Evolutionary conservation across 176 grass and related monocot species (phyloP).

Genomic region (Alopecurus myosuroides): DNA sequence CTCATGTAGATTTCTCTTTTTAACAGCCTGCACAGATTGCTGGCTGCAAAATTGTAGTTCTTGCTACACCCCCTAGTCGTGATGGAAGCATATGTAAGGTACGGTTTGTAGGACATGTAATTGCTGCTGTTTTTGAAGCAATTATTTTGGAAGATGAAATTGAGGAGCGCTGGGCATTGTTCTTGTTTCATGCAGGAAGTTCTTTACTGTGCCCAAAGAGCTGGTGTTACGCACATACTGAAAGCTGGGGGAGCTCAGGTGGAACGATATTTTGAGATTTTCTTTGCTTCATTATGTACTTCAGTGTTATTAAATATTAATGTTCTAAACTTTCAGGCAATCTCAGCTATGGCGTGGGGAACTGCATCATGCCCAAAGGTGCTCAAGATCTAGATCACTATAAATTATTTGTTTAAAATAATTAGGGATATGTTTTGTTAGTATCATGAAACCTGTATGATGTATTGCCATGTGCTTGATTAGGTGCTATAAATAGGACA

Average conservation of each 20-base stretch:
- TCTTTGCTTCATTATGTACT: background rate
- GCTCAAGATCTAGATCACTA: conserved; percentile 1
- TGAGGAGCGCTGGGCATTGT: background rate
- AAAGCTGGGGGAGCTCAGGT: conserved; percentile 98
- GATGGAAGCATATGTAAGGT: conserved; percentile 98
- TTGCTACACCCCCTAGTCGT: conserved; percentile 79
- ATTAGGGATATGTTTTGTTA: background rate
- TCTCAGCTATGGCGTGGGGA: conserved; percentile 97
- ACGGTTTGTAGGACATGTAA: background rate
- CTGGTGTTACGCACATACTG: conserved; percentile 92
- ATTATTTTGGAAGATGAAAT: background rate
- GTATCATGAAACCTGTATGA: background rate
- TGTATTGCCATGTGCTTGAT: background rate
- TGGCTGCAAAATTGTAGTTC: conserved; percentile 85
- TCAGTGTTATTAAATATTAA: conserved; percentile 9
- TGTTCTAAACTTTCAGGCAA: conserved; percentile 50
- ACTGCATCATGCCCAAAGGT: conserved; percentile 92
- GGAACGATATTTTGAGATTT: background rate
- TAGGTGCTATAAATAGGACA: conserved; percentile 2
- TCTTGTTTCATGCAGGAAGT: conserved; percentile 58
- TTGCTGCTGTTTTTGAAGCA: background rate
- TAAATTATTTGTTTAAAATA: background rate
- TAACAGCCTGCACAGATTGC: conserved; percentile 92
- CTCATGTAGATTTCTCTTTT: conserved; percentile 31
- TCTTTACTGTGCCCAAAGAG: conserved; percentile 96